These are phyloP conservation scores for Cinnamomum micranthum DNA, from an alignment of 164 flowering plant species.

Conservation along the genomic window DNA sequence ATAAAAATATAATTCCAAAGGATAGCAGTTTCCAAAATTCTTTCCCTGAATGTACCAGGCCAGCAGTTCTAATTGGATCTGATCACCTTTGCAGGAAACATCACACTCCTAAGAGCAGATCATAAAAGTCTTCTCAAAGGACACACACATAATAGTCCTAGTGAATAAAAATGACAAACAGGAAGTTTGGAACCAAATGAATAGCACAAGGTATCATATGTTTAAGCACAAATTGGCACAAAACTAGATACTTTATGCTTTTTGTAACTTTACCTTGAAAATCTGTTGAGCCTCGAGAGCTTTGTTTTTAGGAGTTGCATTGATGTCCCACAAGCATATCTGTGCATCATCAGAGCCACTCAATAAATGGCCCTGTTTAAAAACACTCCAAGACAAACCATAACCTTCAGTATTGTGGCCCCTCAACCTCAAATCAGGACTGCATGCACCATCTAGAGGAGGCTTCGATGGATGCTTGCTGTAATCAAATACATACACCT, in stretches of 20 bases:
- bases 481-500: constrained; percentile 89
- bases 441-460: constrained; percentile 76
- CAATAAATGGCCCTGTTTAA: constrained; percentile 78
- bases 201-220: neutral
- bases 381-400: constrained; percentile 93
- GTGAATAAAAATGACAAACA: too few species aligned
- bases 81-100: too few species aligned
- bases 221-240: neutral
- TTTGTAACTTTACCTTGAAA: constrained; percentile 52
- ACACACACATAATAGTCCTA: too few species aligned
- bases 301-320: constrained; percentile 80
- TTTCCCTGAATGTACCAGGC: too few species aligned
- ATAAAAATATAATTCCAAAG: too few species aligned
- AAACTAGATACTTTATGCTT: neutral
- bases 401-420: constrained; percentile 96
- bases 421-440: constrained; percentile 85
- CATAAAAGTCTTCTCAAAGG: too few species aligned
- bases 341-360: constrained; percentile 99
- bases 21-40: too few species aligned
- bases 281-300: constrained; percentile 86
- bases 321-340: constrained; percentile 93
- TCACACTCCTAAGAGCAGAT: too few species aligned
- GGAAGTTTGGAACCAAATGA: neutral
- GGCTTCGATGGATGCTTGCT: constrained; percentile 93
- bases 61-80: too few species aligned